Base-by-base conservation (phyloP, 345 rosid species). In the Salix exigua region DNA sequence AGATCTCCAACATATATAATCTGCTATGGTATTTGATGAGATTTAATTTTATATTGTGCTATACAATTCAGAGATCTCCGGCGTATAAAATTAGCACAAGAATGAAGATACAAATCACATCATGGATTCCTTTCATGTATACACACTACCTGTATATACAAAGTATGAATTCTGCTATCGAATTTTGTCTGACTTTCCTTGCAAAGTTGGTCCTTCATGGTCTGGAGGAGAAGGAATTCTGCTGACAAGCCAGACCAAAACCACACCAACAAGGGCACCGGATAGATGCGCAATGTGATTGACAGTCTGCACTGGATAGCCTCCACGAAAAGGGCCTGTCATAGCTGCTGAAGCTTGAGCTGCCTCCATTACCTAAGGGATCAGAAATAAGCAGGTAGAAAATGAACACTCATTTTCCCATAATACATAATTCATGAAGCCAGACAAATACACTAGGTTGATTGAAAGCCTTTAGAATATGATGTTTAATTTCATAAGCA, bases 241-340 rank as follows among this genome's bases (percentile, higher is more conserved):
- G 83, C 94, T 87, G 35, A 94, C 85, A 71, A 90, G 88, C 97
- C 97, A 94, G 67, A 94, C 94, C 26, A 94, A 88, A 76, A 89
- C 80, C 30, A 88, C 98, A 70, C 96, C 96, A 10, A 92, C 75
- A 68, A 94, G 93, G 66, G 96, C 97, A 73, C 97, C 98, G 0
- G 97, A 94, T 70, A 94, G 93, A 86, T 94, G 98, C 0, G 97
- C 97, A 75, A 91, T 86, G 84, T 92, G 97, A 81, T 94, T 94
- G 76, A 94, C 92, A 62, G 90, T 83, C 83, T 92, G 97, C 81
- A 91, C 60, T 4, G 90, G 73, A 66, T 83, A 84, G 77, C 86
- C 88, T 75, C 94, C 94, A 9, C 73, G 79, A 42, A 82, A 82
- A 58, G 85, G 66, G 70, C 91, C 86, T 25, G 94, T 85, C 78